Percentiles rank a stretch among this genome's conserved stretches.
Evolutionary conservation across 2,329 filamentous ascomycete genomes (phyloP).

Genomic region (Cytospora mali): DNA sequence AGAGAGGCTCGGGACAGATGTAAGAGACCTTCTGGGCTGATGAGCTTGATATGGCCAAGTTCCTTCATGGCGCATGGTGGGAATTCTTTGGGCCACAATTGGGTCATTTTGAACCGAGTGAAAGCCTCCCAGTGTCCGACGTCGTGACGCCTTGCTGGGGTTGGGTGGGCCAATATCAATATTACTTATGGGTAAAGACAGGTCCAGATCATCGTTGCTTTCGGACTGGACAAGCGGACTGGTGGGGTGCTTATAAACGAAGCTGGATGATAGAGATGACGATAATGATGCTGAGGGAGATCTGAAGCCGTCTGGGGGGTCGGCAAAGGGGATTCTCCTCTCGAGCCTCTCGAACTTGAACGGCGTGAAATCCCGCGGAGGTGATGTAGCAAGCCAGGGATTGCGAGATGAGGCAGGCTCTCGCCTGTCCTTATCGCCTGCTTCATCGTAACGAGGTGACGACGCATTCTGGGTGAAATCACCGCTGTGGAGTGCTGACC

Average conservation of each 20-base stretch:
- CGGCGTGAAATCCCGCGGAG: slow-evolving; percentile 53
- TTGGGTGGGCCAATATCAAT: slow-evolving; percentile 50
- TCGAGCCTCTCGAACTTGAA: slow-evolving; percentile 50
- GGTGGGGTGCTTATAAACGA: slow-evolving; percentile 84
- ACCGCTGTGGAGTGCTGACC: slow-evolving; percentile 72
- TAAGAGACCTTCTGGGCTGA: slow-evolving; percentile 75
- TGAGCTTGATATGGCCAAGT: slow-evolving; percentile 73
- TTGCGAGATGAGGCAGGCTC: slow-evolving; percentile 25
- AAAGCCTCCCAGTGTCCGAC: slow-evolving; percentile 67
- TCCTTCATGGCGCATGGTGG: slow-evolving; percentile 59
- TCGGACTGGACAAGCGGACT: slow-evolving; percentile 89
- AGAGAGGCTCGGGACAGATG: slow-evolving; percentile 56
- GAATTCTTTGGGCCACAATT: slow-evolving; percentile 35
- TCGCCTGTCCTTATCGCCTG: slow-evolving; percentile 28
- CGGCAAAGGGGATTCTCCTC: slow-evolving; percentile 30
- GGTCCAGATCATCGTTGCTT: slow-evolving; percentile 77
- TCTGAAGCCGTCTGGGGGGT: slow-evolving; percentile 40
- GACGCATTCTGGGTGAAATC: slow-evolving; percentile 59
- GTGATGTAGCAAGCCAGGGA: slow-evolving; percentile 59
- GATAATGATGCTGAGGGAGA: slow-evolving; percentile 63
- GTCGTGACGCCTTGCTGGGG: slow-evolving; percentile 48
- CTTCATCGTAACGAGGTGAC: slow-evolving; percentile 30
- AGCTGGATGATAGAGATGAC: slow-evolving; percentile 76
- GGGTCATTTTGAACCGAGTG: slow-evolving; percentile 22
- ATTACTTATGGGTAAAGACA: slow-evolving; percentile 56